Base-by-base conservation (phyloP, 2,329 filamentous ascomycete species). In the Pseudogymnoascus sp. region DNA sequence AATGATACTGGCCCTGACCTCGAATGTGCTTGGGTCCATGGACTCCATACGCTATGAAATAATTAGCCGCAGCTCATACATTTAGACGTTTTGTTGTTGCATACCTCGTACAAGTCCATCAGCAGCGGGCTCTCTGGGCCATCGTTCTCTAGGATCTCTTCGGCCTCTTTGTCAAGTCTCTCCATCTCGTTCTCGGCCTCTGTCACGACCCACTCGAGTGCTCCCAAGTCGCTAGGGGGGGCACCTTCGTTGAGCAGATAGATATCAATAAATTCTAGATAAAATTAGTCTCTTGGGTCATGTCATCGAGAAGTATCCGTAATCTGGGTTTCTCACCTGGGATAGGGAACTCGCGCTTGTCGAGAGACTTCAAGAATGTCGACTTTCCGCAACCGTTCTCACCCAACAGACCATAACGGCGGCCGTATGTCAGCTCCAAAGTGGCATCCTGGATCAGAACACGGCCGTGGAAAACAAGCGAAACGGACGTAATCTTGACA, bases 381-480 rank as follows among this genome's bases (percentile, higher is more conserved):
- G 90, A 95, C 83, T 99, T 99, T 75, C 94, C 94, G 77, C 94
- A 99, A 67, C 94, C 94, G 88, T 99, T 99, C 84, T 99, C 94
- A 72, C 94, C 94, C 66, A 99, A 80, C 62, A 99, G 81, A 75
- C 94, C 94, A 74, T 99, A 99, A 71, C 94, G 86, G 71, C 92
- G 89, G 67, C 89, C 91, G 74, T 91, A 94, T 74, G 89, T 93
- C 71, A 99, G 83, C 77, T 99, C 95, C 75, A 99, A 82, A 58
- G 87, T 95, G 65, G 90, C 90, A 77, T 99, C 94, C 73, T 87
- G 93, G 78, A 99, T 90, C 64, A 99, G 86, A 68, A 97, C 94
- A 70, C 89, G 91, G 70, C 95, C 94, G 82, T 99, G 95, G 85
- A 99, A 99, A 66, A 97, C 93, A 68, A 99, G 81, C 65, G 89